Evolutionary conservation across 805 yeast genomes (phyloP), one percentile per base, ranked within the genome.

Genomic region (Candida hungchunana): DNA sequence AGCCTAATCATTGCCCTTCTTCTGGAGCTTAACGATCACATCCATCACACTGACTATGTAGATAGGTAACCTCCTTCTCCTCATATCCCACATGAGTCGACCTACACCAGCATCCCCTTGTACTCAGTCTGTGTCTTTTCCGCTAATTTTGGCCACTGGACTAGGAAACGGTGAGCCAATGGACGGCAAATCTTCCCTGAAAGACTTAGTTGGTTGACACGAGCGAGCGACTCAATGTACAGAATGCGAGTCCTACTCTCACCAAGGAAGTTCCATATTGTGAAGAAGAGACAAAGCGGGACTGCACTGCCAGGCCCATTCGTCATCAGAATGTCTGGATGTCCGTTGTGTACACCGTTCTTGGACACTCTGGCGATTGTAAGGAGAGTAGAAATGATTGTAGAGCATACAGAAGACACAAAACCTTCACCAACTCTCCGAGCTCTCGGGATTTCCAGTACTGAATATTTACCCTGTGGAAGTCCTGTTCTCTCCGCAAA

Each of bases 281-380:
- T 73, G n/a, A 79, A 52, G 2, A 74, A 62, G 37, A 73, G 71
- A 15, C 84, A 79, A 18, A 85, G 54, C 3, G 89, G 81, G 4
- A 84, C 86, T 17, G 82, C 64, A 1, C 93, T 81, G 1, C 88
- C 96, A 5, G 89, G 97, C 4, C 96, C 96, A 51, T 86, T 86
- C 40, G 75, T 50, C 12, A 81, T 53, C 16, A 80, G 53, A 2
- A 73, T 58, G 21, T 73, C 68, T 31, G 58, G 81, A 14, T 46
- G 39, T 7, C 39, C 37, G 5, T 20, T 39, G 5, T 29, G 25
- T 11, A 31, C 18, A 13, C 39, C 31, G 10, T 40, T 34, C 5
- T 26, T 26, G 2, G 43, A 33, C 2, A 50, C 25, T 2, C 38
- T 25, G 6, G 18, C n/a, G 10, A 43, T 28, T 4, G 52, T 43